A percentile compares a stretch with the other conserved stretches of the same genome.
These are phyloP conservation scores for Mycena galopus DNA, from an alignment of 768 basidiomycete species.

Conservation along the genomic window DNA sequence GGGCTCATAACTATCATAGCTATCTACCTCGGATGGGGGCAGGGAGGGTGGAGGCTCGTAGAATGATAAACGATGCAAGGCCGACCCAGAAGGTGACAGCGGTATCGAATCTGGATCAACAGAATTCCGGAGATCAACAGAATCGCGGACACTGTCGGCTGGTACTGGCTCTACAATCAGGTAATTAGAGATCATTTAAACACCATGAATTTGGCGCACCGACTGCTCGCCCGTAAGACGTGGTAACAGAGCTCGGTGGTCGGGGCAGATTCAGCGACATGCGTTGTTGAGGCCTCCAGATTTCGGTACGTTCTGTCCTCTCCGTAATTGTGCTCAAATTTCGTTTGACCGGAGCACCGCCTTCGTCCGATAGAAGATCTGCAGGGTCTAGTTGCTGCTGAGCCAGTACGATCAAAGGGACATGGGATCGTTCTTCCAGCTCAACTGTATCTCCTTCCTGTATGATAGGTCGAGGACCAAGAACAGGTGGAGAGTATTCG, in stretches of 20 bases:
- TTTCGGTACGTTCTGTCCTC: conserved; percentile 73
- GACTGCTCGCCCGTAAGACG: conserved; percentile 75
- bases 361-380: conserved; percentile 50
- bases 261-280: conserved; percentile 55
- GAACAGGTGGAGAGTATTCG: conserved; percentile 38
- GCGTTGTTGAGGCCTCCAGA: conserved; percentile 59
- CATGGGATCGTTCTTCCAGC: conserved; percentile 56
- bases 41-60: conserved; percentile 71
- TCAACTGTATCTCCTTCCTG: conserved; percentile 42
- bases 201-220: conserved; percentile 53
- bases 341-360: conserved; percentile 47
- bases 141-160: conserved; percentile 30
- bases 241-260: conserved; percentile 57
- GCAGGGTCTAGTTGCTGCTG: conserved; percentile 61
- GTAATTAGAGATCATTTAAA: not conserved
- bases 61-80: conserved; percentile 69
- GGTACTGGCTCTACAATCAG: conserved; percentile 23
- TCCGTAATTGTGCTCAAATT: conserved; percentile 78
- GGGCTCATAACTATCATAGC: conserved; percentile 51
- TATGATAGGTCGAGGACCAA: conserved; percentile 22
- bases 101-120: conserved; percentile 70
- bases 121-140: conserved; percentile 58
- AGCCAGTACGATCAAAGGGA: conserved; percentile 72
- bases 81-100: conserved; percentile 77
- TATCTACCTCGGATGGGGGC: conserved; percentile 56